A percentile compares a stretch with the other conserved stretches of the same genome.
These are phyloP conservation scores for Tetradesmus lagerheimii DNA, from an alignment of 139 green algal genomes.

Conservation along the genomic window DNA sequence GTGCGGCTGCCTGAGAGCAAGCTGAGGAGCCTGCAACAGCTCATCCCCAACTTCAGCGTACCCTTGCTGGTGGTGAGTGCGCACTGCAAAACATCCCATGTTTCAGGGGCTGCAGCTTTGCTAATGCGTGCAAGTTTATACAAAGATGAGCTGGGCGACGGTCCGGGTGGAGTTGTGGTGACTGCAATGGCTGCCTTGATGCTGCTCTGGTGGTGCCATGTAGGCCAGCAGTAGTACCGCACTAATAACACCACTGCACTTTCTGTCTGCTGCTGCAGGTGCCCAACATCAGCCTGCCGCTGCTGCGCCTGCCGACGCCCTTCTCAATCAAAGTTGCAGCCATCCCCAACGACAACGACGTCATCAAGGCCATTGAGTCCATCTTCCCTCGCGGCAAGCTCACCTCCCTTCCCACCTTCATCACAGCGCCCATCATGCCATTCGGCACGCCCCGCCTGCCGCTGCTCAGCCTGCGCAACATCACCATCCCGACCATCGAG, in stretches of 20 bases:
- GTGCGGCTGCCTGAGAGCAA: not conserved
- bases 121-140: too few species aligned
- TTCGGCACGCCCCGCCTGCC: not conserved
- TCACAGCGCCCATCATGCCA: not conserved
- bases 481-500: not conserved
- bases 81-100: too few species aligned
- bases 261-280: not conserved
- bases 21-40: not conserved
- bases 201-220: too few species aligned
- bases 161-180: too few species aligned
- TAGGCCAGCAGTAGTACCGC: too few species aligned
- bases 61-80: not conserved
- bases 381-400: not conserved
- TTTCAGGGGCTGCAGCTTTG: too few species aligned
- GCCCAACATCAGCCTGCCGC: conserved; percentile 24
- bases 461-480: not conserved
- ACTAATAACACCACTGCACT: too few species aligned
- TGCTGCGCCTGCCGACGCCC: not conserved
- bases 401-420: not conserved
- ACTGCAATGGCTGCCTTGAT: too few species aligned
- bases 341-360: not conserved
- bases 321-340: not conserved
- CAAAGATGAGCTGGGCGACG: too few species aligned
- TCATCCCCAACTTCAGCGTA: not conserved
- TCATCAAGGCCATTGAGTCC: not conserved